Evolutionary conservation across 1,284 basidiomycete species (phyloP).

Genomic region (Ustilago cynodontis): DNA sequence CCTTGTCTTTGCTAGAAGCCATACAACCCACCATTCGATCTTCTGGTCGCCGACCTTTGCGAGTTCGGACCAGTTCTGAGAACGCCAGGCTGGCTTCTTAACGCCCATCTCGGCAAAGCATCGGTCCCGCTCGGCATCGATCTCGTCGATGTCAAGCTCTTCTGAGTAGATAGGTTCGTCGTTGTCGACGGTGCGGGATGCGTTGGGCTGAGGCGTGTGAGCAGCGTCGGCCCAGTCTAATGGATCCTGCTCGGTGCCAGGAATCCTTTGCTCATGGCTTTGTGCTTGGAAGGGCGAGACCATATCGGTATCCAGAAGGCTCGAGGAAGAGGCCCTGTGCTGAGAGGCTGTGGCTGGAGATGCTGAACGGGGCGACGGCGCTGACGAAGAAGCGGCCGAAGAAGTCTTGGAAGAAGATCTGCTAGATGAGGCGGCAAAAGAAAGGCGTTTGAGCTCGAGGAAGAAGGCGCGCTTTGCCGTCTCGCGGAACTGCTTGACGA

Average conservation of each 20-base stretch:
- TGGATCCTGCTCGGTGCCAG: slow-evolving; percentile 47
- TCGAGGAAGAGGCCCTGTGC: slow-evolving; percentile 1
- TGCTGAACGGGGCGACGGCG: slow-evolving; percentile 17
- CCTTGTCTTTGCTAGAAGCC: slow-evolving; percentile 44
- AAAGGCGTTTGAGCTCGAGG: slow-evolving; percentile 51
- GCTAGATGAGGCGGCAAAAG: slow-evolving; percentile 19
- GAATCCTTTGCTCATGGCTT: slow-evolving; percentile 26
- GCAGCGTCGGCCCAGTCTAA: slow-evolving; percentile 48
- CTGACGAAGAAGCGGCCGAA: slow-evolving; percentile 15
- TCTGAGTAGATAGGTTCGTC: slow-evolving; percentile 52
- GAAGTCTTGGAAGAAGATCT: slow-evolving; percentile 25
- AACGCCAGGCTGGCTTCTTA: slow-evolving; percentile 40
- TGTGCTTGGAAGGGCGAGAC: slow-evolving; percentile 33
- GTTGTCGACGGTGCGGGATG: slow-evolving; percentile 23
- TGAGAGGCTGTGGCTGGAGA: slow-evolving; percentile 12
- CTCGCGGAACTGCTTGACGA: slow-evolving; percentile 51
- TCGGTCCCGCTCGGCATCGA: slow-evolving; percentile 46
- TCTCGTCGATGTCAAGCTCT: slow-evolving; percentile 51
- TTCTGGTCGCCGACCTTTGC: slow-evolving; percentile 47
- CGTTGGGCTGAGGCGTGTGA: slow-evolving; percentile 24
- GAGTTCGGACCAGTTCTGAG: slow-evolving; percentile 43
- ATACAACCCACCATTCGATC: slow-evolving; percentile 51
- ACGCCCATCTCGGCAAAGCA: slow-evolving; percentile 55
- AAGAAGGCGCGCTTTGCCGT: slow-evolving; percentile 47
- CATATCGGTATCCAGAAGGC: slow-evolving; percentile 40